Evolutionary conservation across 345 rosid species (phyloP), one percentile per base, ranked within the genome.

Genomic region (Alliaria petiolata): DNA sequence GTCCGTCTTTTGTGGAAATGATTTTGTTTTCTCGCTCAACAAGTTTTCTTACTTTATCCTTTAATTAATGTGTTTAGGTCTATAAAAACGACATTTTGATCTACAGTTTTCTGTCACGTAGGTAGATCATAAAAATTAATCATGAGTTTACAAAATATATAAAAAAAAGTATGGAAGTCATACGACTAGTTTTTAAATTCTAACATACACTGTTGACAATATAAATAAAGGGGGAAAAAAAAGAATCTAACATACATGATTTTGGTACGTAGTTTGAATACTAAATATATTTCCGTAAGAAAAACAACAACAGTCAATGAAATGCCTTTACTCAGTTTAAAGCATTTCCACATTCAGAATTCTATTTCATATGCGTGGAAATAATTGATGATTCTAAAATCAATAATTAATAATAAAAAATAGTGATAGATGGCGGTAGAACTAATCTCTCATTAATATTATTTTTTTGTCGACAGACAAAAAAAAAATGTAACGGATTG

Each of bases 51-150:
- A 62, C 65, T 76, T 69, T 63, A 76, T 55, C 40, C 39, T 63
- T 40, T 55, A 69, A 22, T 76, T 62, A 76, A 76, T 76, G 61
- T 45, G 75, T 69, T 63, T 76, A 69, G 79, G 75, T 69, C 2
- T 63, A 30, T 15, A 55, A 63, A 54, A 69, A 63, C 46, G 75
- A 69, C 79, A 63, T 54, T 62, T 75, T 25, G 34, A 47, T 35
- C 51, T 53, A 12, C 26, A 52, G 3, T 51, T 67, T 75, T 60
- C 34, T 52, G 62, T 67, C 73, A 75, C 73, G 57, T 50, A 67
- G 50, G 62, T 59, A 39, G 19, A 66, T 58, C 62, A 50, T 42
- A 42, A 46, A 50, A 26, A n/a, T n/a, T 50, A 15, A 13, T 19
- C 17, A 59, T 13, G 62, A 16, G 11, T 57, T 57, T 31, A 62